Percentiles rank a stretch among this genome's conserved stretches.
Evolutionary conservation across 2,329 filamentous ascomycete species (phyloP).

Genomic region (Monilinia polystroma): DNA sequence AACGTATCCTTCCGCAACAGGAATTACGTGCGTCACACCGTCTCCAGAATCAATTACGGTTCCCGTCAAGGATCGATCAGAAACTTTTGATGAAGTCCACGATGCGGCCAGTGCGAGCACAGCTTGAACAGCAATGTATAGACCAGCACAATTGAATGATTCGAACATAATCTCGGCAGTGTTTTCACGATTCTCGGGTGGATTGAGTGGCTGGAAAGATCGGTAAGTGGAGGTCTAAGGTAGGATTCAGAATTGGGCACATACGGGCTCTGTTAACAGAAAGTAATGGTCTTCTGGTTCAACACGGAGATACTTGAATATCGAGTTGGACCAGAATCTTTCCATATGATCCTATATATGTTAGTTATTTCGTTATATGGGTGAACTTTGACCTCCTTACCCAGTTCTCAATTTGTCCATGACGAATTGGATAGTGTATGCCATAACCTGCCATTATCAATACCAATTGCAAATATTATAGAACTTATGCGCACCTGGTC

Average conservation of each 20-base stretch:
- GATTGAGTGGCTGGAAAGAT: conserved; percentile 76
- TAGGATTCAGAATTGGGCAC: conserved; percentile 38
- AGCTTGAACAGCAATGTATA: conserved; percentile 98
- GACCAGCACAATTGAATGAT: conserved; percentile 97
- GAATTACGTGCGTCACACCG: conserved; percentile 98
- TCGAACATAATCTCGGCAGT: conserved; percentile 99
- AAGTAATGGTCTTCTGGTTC: conserved; percentile 99
- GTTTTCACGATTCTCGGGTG: conserved; percentile 97
- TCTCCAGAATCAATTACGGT: conserved; percentile 99
- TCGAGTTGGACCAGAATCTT: conserved; percentile 99
- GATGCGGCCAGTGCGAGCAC: conserved; percentile 94
- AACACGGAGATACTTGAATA: conserved; percentile 98
- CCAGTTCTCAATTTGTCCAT: conserved; percentile 99
- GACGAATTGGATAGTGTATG: conserved; percentile 94
- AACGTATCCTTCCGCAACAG: conserved; percentile 96
- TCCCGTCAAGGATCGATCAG: conserved; percentile 91
- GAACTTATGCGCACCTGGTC: conserved; percentile 62
- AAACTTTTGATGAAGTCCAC: conserved; percentile 98
- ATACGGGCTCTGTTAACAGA: conserved; percentile 91
- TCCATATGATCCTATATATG: conserved; percentile 87
- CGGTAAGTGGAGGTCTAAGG: conserved; percentile 12
- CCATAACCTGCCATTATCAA: conserved; percentile 68
- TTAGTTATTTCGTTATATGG: conserved; percentile 27
- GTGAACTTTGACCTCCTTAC: conserved; percentile 49
- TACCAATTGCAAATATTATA: conserved; percentile 25